Evolutionary conservation across 2,329 filamentous ascomycete species (phyloP), one percentile per base, ranked within the genome.

Genomic region (Aspergillus niger): DNA sequence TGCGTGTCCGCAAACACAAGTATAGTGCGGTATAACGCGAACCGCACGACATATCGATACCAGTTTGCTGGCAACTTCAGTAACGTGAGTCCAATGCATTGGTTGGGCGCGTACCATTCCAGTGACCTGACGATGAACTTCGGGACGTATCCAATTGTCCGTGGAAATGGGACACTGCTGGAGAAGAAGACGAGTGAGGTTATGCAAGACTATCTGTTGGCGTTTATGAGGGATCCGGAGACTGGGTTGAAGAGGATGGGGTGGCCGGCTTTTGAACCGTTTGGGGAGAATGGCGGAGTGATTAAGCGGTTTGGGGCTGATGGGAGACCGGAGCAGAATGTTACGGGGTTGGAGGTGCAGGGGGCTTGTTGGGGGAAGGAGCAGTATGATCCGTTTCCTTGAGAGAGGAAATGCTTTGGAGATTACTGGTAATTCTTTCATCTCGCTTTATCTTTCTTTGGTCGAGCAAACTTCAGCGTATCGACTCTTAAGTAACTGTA

Each of bases 181-280:
- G 51, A 53, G 51, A 17, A 26, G 1, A 7, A 5, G 22, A 53
- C 51, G 2, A 53, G 51, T 8, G 13, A 28, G 20, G 2, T 8
- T 8, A 53, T 53, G 51, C 51, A 53, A 36, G 51, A 53, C 20
- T 53, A 53, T 17, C n/a, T 53, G 20, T n/a, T 53, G 7, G 51
- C 20, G 36, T 53, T 53, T 28, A 15, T 20, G 7, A 53, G 10
- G 22, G 51, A 53, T n/a, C 51, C 51, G 4, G 20, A n/a, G 13
- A 22, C 11, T 22, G 51, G 36, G 2, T 28, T 53, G 22, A 22
- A 53, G 36, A 3, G 15, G 11, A 41, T 3, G 13, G 51, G 51
- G 3, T 53, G 51, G 51, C 7, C 3, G 8, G 51, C 32, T 20
- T 53, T 53, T 28, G 22, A 53, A 7, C 11, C 36, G 3, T 15